Evolutionary conservation across 2,329 filamentous ascomycete genomes (phyloP).

Genomic region (Knoxdaviesia capensis): DNA sequence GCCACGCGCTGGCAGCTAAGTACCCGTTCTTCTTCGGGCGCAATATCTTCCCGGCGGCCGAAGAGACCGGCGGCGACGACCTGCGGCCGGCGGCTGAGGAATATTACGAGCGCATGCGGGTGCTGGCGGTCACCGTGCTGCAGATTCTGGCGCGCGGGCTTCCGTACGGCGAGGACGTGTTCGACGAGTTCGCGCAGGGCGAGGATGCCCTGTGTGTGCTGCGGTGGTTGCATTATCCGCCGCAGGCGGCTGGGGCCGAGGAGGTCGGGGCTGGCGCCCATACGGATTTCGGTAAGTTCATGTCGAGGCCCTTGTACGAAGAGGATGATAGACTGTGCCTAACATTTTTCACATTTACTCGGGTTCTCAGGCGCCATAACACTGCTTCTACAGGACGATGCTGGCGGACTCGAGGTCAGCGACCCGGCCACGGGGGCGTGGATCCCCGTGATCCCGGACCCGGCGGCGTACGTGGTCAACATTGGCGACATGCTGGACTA

Average conservation of each 20-base stretch:
- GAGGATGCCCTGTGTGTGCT: no score
- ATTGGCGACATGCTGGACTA: conserved; percentile 25
- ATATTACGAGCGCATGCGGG: conserved; percentile 21
- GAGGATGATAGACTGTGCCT: no score
- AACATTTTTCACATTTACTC: no score
- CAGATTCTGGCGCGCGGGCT: background rate
- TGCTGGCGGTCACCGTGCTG: conserved; percentile 13
- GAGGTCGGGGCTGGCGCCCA: conserved; percentile 23
- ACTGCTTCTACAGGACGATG: conserved; percentile 28
- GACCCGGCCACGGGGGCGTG: conserved; percentile 21
- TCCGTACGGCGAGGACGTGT: no score
- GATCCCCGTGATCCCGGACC: conserved; percentile 19
- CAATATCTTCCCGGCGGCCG: conserved; percentile 20
- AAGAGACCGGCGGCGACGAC: conserved; percentile 13
- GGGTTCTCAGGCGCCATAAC: conserved; percentile 19
- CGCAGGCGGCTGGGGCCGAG: no score
- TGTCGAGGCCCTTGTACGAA: no score
- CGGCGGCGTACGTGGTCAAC: conserved; percentile 29
- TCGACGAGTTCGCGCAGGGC: no score
- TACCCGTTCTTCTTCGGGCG: conserved; percentile 20
- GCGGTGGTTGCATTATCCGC: no score
- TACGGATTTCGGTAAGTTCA: conserved; percentile 26
- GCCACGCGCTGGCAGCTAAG: conserved; percentile 17
- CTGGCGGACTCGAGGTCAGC: conserved; percentile 30
- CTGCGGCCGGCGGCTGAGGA: conserved; percentile 18